Percentiles rank a stretch among this genome's conserved stretches.
phyloP scores from a whole-genome alignment of 257 asterid genomes.

The Nicotiana sylvestris region DNA sequence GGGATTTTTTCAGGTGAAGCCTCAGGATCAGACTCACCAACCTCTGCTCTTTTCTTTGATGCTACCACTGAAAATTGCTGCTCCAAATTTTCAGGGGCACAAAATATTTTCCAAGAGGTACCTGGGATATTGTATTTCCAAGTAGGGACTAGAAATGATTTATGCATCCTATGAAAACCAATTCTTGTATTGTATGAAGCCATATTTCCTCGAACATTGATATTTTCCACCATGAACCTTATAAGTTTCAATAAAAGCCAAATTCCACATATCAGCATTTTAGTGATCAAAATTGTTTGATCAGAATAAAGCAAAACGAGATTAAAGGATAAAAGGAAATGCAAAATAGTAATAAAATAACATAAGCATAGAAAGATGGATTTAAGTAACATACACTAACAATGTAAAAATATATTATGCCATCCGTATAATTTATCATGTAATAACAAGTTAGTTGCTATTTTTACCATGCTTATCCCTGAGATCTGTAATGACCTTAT shows the following conservation, averaged over 20 bases:
- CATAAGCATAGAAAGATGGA: background rate
- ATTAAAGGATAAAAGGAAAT: background rate
- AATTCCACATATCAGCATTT: slow-evolving; percentile 9
- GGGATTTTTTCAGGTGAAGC: slow-evolving; percentile 24
- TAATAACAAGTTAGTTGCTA: background rate
- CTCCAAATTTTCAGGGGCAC: slow-evolving; percentile 52
- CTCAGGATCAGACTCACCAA: slow-evolving; percentile 24
- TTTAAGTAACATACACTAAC: background rate
- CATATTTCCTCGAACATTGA: slow-evolving; percentile 20
- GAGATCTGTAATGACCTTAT: background rate
- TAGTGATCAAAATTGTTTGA: slow-evolving; percentile 11
- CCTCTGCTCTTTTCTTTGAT: slow-evolving; percentile 27
- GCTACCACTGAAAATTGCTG: slow-evolving; percentile 41
- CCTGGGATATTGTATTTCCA: slow-evolving; percentile 16
- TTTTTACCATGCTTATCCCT: background rate
- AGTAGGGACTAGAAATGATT: slow-evolving; percentile 24
- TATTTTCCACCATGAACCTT: slow-evolving; percentile 32
- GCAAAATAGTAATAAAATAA: background rate
- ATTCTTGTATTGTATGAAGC: slow-evolving; percentile 21
- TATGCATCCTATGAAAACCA: slow-evolving; percentile 16
- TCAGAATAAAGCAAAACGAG: background rate
- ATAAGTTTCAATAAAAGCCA: slow-evolving; percentile 15
- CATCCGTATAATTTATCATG: background rate
- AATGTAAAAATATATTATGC: background rate
- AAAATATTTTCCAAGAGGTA: slow-evolving; percentile 31